Evolutionary conservation across 148 eudicot genomes (phyloP), one percentile per base, ranked within the genome.

Genomic region (Chenopodium suecicum): DNA sequence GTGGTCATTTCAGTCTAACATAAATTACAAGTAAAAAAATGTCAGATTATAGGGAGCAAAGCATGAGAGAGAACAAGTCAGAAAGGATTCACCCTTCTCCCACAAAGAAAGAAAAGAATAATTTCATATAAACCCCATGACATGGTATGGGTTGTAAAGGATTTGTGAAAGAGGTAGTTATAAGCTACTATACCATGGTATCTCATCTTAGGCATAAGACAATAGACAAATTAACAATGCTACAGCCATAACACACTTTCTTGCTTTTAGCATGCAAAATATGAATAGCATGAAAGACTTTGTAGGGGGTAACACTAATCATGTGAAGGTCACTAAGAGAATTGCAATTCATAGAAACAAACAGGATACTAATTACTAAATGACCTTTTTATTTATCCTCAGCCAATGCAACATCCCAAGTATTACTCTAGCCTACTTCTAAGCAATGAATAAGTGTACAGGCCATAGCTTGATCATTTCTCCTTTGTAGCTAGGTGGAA

Each of bases 1-100:
- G 99, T 96, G n/a, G 99, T 96, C 95, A 96, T 83, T 90, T 96
- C 99, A 77, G 99, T 96, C 99, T 96, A 87, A 56, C 25, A 34
- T 64, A 64, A 50, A 31, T 27, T 48, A 22, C 8, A 77, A 14
- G 9, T 11, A 41, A 76, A 63, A 3, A 69, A 54, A 76, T 34
- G 27, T 62, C 10, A 47, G 74, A 62, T 27, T 52, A 46, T 25
- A 74, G 54, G 54, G 70, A 41, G 23, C 1, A 9, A 23, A 47
- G 48, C 2, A 73, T 23, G 23, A 47, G 23, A 69, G 34, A 22
- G 73, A 69, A 70, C 11, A 19, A 70, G 46, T 31, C 13, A 44
- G 50, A 34, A 14, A 29, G 41, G 22, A 69, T 25, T 3, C 1
- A 19, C 63, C 63, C 19, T 7, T 3, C 63, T 58, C 63, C 63